Percentiles rank a stretch among this genome's conserved stretches.
Conservation (phyloP, 2,329 filamentous ascomycete species). For the Rhinocladiella similis region DNA sequence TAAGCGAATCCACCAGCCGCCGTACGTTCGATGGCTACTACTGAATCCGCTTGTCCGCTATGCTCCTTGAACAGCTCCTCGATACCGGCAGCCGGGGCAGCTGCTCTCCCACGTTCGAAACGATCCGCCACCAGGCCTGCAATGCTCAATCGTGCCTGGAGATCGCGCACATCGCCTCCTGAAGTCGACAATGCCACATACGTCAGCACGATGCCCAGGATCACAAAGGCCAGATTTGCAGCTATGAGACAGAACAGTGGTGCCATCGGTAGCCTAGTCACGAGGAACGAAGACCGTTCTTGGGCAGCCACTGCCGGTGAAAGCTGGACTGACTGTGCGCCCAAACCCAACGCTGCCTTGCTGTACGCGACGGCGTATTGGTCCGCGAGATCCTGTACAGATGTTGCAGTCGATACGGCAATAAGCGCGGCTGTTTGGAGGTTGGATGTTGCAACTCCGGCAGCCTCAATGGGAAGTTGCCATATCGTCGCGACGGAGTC, state of each 20-base stretch:
- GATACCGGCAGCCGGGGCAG: neutral
- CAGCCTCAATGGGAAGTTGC: neutral
- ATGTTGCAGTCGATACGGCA: neutral
- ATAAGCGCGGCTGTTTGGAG: neutral
- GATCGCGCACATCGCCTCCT: conserved; percentile 9
- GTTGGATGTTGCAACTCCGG: neutral
- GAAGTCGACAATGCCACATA: conserved; percentile 3
- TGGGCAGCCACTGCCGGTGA: neutral
- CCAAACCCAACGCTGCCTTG: conserved; percentile 8
- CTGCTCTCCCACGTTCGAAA: conserved; percentile 10
- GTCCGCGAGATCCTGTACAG: neutral
- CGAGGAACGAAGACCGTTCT: neutral
- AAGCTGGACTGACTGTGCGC: conserved; percentile 2
- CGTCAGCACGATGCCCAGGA: conserved; percentile 3
- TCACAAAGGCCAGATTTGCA: neutral
- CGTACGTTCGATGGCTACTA: neutral
- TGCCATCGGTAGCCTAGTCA: neutral
- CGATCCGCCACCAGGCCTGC: conserved; percentile 11
- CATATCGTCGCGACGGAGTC: conserved; percentile 20
- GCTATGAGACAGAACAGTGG: neutral
- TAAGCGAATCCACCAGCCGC: neutral
- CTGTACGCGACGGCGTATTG: conserved; percentile 5
- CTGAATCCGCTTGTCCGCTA: neutral
- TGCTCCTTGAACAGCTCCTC: conserved; percentile 17
- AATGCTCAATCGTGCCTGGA: conserved; percentile 16